Base-by-base conservation (phyloP, 495 filamentous ascomycete genomes). In the Thozetella sp. region DNA sequence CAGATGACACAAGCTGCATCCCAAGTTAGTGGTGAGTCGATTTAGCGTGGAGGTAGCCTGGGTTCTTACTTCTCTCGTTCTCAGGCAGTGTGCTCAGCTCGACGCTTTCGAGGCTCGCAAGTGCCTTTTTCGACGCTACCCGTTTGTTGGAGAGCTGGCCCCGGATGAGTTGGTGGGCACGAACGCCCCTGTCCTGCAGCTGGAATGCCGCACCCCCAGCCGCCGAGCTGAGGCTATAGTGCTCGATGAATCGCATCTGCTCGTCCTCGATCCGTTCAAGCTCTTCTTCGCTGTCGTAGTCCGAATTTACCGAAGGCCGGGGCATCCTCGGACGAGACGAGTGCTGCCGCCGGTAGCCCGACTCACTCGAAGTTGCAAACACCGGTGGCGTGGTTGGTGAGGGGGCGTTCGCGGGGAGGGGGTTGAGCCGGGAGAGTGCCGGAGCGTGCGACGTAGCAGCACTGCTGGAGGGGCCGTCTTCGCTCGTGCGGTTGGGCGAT, bases 1-100 rank as follows among this genome's bases (percentile, higher is more conserved):
- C 83, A 86, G 25, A 86, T 86, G 17, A 80, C 75, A 57, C 83
- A 86, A 6, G 69, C 82, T 86, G 57, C 30, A n/a, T n/a, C n/a
- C n/a, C 22, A 22, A 61, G 15, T 20, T 37, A 27, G 25, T 22
- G 48, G 60, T 55, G n/a, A 60, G 53, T 25, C 45, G 51, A 19
- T 9, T 2, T 15, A 26, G 13, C 11, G 22, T 10, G 43, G 19
- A 6, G 19, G 6, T 2, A 48, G n/a, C 30, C 17, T 48, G 9
- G 9, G 43, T n/a, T 15, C 81, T 73, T 69, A 84, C 81, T 79
- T 61, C 70, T 63, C 57, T 82, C 81, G 22, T 58, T 67, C 59
- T 77, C 79, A 9, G 76, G 67, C 0, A 85, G 63, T 19, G 71
- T 72, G 6, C 69, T 57, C 3, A 79, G 61, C 22, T 76, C 57